phyloP scores from a whole-genome alignment of 176 grass and related monocot genomes.

The Oryza meridionalis region DNA sequence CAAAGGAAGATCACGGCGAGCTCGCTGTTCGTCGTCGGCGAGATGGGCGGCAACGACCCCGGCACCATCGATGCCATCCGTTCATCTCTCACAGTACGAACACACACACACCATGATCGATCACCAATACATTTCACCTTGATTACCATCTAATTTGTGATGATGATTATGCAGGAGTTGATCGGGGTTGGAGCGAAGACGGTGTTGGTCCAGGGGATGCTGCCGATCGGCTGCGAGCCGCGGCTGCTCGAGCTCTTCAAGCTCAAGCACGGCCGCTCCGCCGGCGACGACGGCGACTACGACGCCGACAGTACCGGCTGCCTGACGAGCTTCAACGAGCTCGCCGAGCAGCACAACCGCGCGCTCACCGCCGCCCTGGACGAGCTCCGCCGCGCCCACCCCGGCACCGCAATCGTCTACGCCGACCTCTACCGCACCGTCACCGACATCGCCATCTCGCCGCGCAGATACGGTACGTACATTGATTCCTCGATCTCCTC shows the following conservation, averaged over 20 bases:
- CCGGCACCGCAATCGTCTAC: conserved; percentile 39
- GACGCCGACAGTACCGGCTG: conserved; percentile 35
- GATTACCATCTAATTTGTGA: not conserved
- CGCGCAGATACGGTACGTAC: not conserved
- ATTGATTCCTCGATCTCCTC: too few species aligned
- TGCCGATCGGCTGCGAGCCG: conserved; percentile 46
- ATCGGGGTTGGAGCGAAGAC: conserved; percentile 49
- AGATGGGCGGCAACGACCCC: conserved; percentile 82
- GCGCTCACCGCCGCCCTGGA: conserved; percentile 12
- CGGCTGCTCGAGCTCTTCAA: conserved; percentile 28
- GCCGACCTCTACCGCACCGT: conserved; percentile 45
- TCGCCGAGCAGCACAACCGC: conserved; percentile 49
- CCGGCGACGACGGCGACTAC: conserved; percentile 14
- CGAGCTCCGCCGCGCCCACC: conserved; percentile 22
- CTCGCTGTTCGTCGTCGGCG: conserved; percentile 49
- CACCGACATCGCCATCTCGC: conserved; percentile 7
- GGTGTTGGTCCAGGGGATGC: conserved; percentile 29
- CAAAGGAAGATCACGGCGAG: conserved; percentile 9
- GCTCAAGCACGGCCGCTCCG: not conserved
- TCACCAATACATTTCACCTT: not conserved
- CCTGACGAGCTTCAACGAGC: conserved; percentile 47
- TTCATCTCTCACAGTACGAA: not conserved
- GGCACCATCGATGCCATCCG: conserved; percentile 47
- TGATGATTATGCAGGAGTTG: conserved; percentile 22
- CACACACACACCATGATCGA: not conserved